Evolutionary conservation across 1,139 yeast genomes (phyloP), one percentile per base, ranked within the genome.

Genomic region (Saccharomyces hybrid): DNA sequence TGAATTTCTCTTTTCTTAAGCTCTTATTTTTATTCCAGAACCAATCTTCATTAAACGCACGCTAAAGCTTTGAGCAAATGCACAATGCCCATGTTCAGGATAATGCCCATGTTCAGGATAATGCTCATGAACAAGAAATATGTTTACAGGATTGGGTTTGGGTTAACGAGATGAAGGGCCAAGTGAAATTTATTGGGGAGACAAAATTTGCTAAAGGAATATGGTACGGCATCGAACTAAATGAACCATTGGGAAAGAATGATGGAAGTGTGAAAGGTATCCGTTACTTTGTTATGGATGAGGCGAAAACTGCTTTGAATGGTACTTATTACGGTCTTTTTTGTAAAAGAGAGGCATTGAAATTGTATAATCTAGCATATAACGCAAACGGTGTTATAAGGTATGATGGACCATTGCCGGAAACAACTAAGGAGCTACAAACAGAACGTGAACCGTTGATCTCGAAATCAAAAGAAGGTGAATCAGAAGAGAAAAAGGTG

Each of bases 201-300:
- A 81, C 88, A 0, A 62, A 77, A 50, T 84, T 84, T 70, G 83
- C 88, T 2, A 72, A 77, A 0, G 90, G 89, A 0, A 54, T 62
- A 9, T 91, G 98, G 98, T 75, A 84, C 11, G 98, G 97, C 0
- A 76, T 91, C 3, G 89, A 85, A 62, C 75, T 89, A 41, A 81
- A 79, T 31, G 72, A 73, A 13, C 80, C 86, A 0, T 65, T 65
- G 0, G 98, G 97, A 1, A 87, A 84, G 69, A 89, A 91, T 63
- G 81, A 90, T 63, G 98, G 98, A 0, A 72, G 84, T 1, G 81
- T 91, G 0, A 75, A 81, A 28, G 95, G 88, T 0, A 70, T 72
- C 0, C 62, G 74, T 50, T 88, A 90, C 68, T 91, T 91, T 61
- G 70, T 75, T 1, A 78, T 58, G 20, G 51, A 86, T 56, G 61